Base-by-base conservation (phyloP, 164 flowering plant genomes). In the Tetracentron sinense region DNA sequence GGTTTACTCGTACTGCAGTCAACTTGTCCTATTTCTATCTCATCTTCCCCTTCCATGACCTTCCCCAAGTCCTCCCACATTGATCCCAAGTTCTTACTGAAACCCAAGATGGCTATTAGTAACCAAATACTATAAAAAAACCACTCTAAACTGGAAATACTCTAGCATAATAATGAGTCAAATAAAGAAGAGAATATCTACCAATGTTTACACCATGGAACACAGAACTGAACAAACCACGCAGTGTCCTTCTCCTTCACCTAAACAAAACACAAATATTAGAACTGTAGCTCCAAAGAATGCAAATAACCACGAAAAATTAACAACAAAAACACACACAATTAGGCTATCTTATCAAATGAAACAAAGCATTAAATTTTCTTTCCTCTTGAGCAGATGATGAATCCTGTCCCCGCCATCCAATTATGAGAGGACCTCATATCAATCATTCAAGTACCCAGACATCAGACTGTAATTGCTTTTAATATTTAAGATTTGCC, bases 131-230 rank as follows among this genome's bases (percentile, higher is more conserved):
- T 47, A 23, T 48, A 25, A 17, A 52, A n/a, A 20, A 16, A 21
- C 17, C 7, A 46, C 51, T 52, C 38, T n/a, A 48, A 42, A 46
- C 1, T 28, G 38, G 20, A 14, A 47, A 15, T 11, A 44, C 50
- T 4, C 8, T 27, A 28, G 35, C 35, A 7, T 48, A 51, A 23
- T 20, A n/a, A 20, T 21, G 23, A 4, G 29, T 57, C 23, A 55
- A 17, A 22, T 19, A 69, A 29, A 59, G 27, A 30, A 28, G 21
- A 27, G 61, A 71, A 20, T 46, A 68, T 28, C 81, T 85, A 95
- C 99, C 99, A 95, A 72, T 95, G 88, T 78, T 95, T 94, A 69
- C 99, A 94, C 99, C 99, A 94, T 44, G 97, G 99, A 56, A 95
- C 99, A 61, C 97, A 89, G 69, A 95, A 95, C 63, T 81, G 68